Base-by-base conservation (phyloP, 805 yeast genomes). In the baker's yeast (Saccharomyces cerevisiae) region DNA sequence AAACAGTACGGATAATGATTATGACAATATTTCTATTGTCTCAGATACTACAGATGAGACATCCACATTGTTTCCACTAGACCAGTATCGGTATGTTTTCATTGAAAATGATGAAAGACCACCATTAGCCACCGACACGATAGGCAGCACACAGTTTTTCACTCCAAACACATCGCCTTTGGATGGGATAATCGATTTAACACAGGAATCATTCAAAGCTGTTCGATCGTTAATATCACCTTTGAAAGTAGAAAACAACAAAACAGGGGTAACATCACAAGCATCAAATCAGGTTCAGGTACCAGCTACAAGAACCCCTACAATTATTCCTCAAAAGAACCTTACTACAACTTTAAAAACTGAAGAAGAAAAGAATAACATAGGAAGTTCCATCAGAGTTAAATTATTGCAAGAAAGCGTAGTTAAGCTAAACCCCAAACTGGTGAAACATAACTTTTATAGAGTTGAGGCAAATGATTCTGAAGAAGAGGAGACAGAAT, bases 261-360 rank as follows among this genome's bases (percentile, higher is more conserved):
- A 17, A 24, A 49, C 6, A 8, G 46, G 41, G 2, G 22, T 30
- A 4, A 21, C 46, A 24, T 13, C 29, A 17, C 51, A 54, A 22
- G 22, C 10, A 29, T 36, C 21, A 11, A 32, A 27, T 27, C 36
- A 13, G 26, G 55, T 68, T 4, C 69, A 69, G 53, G 68, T 69
- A 2, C 70, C 71, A 4, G 71, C 69, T 3, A 65, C 71, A n/a
- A 59, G 70, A 51, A 54, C 61, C 1, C 53, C 69, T 2, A 67
- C 70, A 8, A 36, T 36, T 2, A 17, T 36, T 36, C 43, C 43
- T 17, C 43, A 36, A 36, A 36, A 36, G 24, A 17, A 36, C 9
- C 43, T 36, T 9, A 36, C 24, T n/a, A 36, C 9, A 21, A 6
- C 22, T 8, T 36, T 36, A n/a, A 36, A n/a, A 36, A 17, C 22